Conservation (phyloP, 2,329 filamentous ascomycete species). For the Orbilia brochopaga region DNA sequence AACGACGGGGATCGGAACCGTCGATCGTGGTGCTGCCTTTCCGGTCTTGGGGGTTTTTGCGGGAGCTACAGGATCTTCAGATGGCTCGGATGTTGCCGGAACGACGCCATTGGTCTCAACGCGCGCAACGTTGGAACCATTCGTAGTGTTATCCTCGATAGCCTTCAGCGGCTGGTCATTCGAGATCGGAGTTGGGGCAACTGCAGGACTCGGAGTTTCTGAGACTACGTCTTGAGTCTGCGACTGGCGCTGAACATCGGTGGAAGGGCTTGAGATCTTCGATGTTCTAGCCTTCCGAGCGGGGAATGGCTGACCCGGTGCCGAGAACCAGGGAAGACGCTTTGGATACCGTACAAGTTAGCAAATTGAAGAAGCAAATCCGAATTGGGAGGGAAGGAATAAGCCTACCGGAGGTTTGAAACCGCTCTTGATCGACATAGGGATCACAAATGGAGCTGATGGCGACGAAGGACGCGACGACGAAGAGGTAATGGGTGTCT, state of each 20-base stretch:
- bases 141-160: too few relatives aligned
- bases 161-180: too few relatives aligned
- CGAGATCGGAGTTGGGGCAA: background rate
- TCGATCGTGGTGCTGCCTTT: constrained; percentile 52
- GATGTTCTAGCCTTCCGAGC: constrained; percentile 57
- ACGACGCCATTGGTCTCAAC: constrained; percentile 54
- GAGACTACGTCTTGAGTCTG: constrained; percentile 59
- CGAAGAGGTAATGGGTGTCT: constrained; percentile 33
- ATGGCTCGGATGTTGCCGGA: constrained; percentile 58
- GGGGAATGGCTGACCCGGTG: constrained; percentile 61
- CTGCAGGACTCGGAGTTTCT: constrained; percentile 54
- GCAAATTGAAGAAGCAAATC: background rate
- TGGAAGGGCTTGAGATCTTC: constrained; percentile 7
- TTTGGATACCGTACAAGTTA: background rate
- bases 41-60: constrained; percentile 55
- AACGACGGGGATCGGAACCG: constrained; percentile 30
- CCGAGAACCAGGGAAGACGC: constrained; percentile 63
- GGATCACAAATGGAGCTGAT: constrained; percentile 17
- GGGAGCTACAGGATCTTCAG: constrained; percentile 59
- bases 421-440: background rate
- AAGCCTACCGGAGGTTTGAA: constrained; percentile 25
- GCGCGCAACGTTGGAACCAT: too few relatives aligned
- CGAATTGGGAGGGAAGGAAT: background rate
- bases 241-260: constrained; percentile 32
- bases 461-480: constrained; percentile 32